A percentile compares a stretch with the other conserved stretches of the same genome.
Evolutionary conservation across 2,329 filamentous ascomycete genomes (phyloP).

Genomic region (Exophiala viscosa): DNA sequence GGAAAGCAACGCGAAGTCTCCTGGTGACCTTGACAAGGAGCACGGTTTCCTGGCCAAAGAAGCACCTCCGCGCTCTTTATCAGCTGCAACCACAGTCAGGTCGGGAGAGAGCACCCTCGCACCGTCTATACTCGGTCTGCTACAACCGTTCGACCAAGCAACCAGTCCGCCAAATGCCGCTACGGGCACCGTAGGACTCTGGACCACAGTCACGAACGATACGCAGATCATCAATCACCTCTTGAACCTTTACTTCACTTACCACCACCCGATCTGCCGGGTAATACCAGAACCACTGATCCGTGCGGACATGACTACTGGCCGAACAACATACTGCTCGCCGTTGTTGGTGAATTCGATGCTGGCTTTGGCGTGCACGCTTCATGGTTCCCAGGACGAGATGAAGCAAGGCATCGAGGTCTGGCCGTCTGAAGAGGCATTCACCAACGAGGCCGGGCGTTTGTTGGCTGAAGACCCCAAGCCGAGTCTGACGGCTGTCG

Average conservation of each 20-base stretch:
- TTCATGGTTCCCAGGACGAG: background rate
- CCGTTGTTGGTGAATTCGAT: background rate
- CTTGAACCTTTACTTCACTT: background rate
- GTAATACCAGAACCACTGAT: conserved; percentile 2
- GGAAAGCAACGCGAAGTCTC: too few relatives aligned
- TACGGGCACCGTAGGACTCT: background rate
- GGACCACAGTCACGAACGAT: conserved; percentile 1
- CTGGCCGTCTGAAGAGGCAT: background rate
- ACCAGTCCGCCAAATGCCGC: background rate
- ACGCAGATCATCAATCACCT: background rate
- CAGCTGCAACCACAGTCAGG: too few relatives aligned
- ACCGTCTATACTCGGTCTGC: background rate
- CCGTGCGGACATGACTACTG: conserved; percentile 1
- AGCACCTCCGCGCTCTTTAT: too few relatives aligned
- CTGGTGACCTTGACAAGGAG: too few relatives aligned
- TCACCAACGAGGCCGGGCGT: background rate
- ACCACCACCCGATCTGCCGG: background rate
- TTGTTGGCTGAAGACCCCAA: conserved; percentile 1
- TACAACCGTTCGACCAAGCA: conserved; percentile 3
- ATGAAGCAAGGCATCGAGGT: background rate
- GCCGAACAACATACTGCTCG: conserved; percentile 1
- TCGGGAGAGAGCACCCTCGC: background rate
- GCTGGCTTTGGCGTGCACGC: background rate
- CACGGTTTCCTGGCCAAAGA: too few relatives aligned
- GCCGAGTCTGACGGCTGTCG: background rate